A percentile compares a stretch with the other conserved stretches of the same genome.
Conservation (phyloP, 129 eudicot species). For the Arctium lappa region DNA sequence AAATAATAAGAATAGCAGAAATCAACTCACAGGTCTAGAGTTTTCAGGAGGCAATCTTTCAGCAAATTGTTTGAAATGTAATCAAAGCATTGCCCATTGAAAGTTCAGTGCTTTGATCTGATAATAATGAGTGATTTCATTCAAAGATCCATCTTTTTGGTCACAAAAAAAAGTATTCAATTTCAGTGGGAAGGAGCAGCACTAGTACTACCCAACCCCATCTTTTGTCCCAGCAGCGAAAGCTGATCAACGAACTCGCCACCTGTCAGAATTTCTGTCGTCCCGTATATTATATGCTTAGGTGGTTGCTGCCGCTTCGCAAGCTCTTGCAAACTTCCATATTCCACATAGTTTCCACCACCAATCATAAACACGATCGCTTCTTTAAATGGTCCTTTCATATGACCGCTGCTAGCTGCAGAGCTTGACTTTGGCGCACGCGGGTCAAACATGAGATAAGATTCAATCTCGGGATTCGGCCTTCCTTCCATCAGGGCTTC, state of each 20-base stretch:
- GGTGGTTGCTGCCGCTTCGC: constrained; percentile 70
- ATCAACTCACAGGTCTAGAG: constrained; percentile 18
- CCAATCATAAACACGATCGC: constrained; percentile 97
- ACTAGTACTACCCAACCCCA: constrained; percentile 65
- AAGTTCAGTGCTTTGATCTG: background rate
- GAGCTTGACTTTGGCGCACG: constrained; percentile 90
- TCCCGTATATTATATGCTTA: constrained; percentile 80
- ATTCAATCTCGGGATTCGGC: constrained; percentile 86
- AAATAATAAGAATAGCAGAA: constrained; percentile 3
- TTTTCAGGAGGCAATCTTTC: background rate
- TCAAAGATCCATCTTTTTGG: constrained; percentile 3
- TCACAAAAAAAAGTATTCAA: background rate
- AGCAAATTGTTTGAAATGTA: background rate
- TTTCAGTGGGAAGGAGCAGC: constrained; percentile 25
- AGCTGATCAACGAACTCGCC: constrained; percentile 95
- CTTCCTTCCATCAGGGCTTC: constrained; percentile 96
- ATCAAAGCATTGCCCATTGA: background rate
- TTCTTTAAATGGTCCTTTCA: constrained; percentile 89
- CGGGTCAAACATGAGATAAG: constrained; percentile 86
- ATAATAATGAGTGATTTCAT: background rate
- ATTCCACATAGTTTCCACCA: constrained; percentile 90
- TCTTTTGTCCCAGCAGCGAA: constrained; percentile 76
- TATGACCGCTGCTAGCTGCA: constrained; percentile 52
- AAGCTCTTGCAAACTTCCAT: constrained; percentile 86
- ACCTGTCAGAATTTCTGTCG: constrained; percentile 89